These are phyloP conservation scores for Aegilops sharonensis DNA, from an alignment of 176 grass and related monocot genomes.

Conservation along the genomic window DNA sequence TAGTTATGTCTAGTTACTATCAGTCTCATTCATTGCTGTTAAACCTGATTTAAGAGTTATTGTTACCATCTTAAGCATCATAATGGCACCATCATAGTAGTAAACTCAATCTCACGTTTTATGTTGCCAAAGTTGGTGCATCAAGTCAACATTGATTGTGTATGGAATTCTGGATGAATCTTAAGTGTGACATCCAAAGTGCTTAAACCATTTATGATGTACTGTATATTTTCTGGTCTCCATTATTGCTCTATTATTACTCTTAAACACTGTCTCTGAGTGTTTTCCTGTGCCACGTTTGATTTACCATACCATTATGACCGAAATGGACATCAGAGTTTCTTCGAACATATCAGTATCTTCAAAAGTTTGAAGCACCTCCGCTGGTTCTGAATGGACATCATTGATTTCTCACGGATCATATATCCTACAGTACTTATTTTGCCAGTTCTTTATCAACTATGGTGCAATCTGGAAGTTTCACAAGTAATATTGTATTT, in stretches of 20 bases:
- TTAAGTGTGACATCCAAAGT: neutral
- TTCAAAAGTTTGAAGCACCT: constrained; percentile 3
- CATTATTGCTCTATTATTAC: neutral
- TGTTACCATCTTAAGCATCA: neutral
- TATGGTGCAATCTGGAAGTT: neutral
- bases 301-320: neutral
- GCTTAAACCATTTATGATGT: neutral
- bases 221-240: neutral
- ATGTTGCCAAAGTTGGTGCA: neutral
- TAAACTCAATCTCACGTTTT: neutral
- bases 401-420: constrained; percentile 2
- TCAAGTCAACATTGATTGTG: neutral
- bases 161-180: neutral
- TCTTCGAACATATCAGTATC: neutral
- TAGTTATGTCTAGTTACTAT: neutral
- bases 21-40: neutral
- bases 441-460: neutral
- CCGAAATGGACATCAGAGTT: neutral
- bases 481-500: constrained; percentile 4
- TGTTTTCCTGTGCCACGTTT: neutral
- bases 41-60: neutral
- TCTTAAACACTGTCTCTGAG: neutral
- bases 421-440: neutral
- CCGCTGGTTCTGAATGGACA: neutral
- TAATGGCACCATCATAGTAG: neutral